Percentiles rank a stretch among this genome's conserved stretches.
Conservation (phyloP, 2,329 filamentous ascomycete species). For the Arthrocladium fulminans region DNA sequence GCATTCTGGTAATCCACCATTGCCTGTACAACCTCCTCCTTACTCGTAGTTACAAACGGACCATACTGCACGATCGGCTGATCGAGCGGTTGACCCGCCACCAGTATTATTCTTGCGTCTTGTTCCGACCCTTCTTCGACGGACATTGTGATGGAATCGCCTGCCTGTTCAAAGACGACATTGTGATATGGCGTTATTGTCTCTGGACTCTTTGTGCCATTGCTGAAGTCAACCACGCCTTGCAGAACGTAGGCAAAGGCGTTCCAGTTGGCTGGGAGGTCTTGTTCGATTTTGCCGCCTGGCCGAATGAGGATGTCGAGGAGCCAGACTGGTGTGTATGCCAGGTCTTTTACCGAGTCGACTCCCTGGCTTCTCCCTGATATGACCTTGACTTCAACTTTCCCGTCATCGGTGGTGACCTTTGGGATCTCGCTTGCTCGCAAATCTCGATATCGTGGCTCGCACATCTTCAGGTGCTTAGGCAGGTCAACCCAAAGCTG, state of each 20-base stretch:
- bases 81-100: slow-evolving; percentile 71
- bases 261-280: slow-evolving; percentile 74
- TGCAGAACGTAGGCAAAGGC: slow-evolving; percentile 80
- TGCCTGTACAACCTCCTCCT: slow-evolving; percentile 67
- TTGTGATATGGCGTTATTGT: slow-evolving; percentile 68
- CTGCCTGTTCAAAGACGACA: slow-evolving; percentile 73
- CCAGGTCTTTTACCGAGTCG: slow-evolving; percentile 79
- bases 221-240: slow-evolving; percentile 55
- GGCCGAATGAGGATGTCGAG: slow-evolving; percentile 74
- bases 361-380: slow-evolving; percentile 74
- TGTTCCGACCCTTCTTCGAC: slow-evolving; percentile 58
- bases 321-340: slow-evolving; percentile 96
- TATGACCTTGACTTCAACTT: slow-evolving; percentile 80
- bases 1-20: slow-evolving; percentile 65
- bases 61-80: slow-evolving; percentile 77
- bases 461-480: slow-evolving; percentile 69
- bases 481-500: slow-evolving; percentile 96
- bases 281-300: slow-evolving; percentile 67
- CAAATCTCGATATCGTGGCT: slow-evolving; percentile 86
- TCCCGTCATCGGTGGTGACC: slow-evolving; percentile 61
- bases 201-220: slow-evolving; percentile 25
- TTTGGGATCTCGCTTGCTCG: slow-evolving; percentile 67
- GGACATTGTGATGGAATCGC: slow-evolving; percentile 64
- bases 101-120: slow-evolving; percentile 48
- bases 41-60: slow-evolving; percentile 67